Evolutionary conservation across 1,139 yeast species (phyloP).

Genomic region (Kodamaea plutei): DNA sequence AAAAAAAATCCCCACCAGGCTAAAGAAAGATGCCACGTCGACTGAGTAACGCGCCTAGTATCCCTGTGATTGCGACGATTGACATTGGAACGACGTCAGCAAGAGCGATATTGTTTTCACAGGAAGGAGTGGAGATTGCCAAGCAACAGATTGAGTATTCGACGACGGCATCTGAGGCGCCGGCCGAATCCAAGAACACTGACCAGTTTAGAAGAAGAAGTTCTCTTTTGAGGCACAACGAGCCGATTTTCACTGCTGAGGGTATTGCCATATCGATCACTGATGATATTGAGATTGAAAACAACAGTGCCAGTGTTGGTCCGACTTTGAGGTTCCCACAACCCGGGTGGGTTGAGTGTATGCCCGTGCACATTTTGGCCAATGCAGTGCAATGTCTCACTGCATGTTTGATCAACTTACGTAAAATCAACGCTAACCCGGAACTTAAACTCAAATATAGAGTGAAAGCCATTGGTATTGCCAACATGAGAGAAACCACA

Average conservation of each 20-base stretch:
- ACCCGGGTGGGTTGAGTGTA: constrained; percentile 94
- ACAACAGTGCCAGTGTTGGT: constrained; percentile 48
- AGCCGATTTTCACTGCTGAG: constrained; percentile 66
- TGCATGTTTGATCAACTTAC: constrained; percentile 56
- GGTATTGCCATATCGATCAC: constrained; percentile 64
- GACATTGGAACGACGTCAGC: constrained; percentile 96
- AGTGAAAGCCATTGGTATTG: constrained; percentile 71
- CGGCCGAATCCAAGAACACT: constrained; percentile 41
- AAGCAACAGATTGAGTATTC: constrained; percentile 87
- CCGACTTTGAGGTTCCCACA: constrained; percentile 72
- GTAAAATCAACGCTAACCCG: constrained; percentile 53
- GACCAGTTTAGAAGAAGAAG: constrained; percentile 51
- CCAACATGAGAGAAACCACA: constrained; percentile 95
- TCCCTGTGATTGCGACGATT: constrained; percentile 64
- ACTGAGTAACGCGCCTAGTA: constrained; percentile 32
- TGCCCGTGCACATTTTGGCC: constrained; percentile 79
- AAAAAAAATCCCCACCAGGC: no score
- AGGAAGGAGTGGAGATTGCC: constrained; percentile 72
- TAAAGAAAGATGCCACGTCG: constrained; percentile 48
- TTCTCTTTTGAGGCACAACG: constrained; percentile 46
- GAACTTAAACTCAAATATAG: constrained; percentile 48
- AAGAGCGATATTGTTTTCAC: constrained; percentile 78
- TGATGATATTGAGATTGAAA: constrained; percentile 61
- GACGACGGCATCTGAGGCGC: constrained; percentile 62
- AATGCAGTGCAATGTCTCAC: constrained; percentile 78